A percentile compares a stretch with the other conserved stretches of the same genome.
phyloP scores from a whole-genome alignment of 139 green algal species.

The Tetradesmus obliquus region DNA sequence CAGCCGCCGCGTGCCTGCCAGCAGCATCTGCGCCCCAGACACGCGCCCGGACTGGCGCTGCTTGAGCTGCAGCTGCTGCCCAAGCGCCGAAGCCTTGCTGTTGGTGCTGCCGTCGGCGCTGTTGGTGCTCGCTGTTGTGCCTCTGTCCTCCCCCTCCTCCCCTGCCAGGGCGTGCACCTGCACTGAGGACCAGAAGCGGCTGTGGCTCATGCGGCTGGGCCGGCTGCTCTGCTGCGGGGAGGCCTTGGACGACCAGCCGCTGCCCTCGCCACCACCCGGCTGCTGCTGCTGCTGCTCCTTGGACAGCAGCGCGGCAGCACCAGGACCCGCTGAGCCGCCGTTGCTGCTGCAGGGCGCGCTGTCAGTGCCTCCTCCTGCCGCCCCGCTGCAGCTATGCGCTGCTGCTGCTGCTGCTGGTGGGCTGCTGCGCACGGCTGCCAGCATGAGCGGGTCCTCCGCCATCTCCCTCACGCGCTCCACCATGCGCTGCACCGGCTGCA shows the following conservation, averaged over 20 bases:
- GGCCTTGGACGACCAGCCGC: background rate
- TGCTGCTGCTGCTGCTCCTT: background rate
- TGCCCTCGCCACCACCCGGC: background rate
- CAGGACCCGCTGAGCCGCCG: background rate
- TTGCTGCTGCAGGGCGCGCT: background rate
- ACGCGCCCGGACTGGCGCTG: background rate
- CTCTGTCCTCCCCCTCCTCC: background rate
- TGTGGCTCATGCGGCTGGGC: background rate
- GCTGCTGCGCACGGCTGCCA: slow-evolving; percentile 1
- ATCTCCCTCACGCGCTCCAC: slow-evolving; percentile 72
- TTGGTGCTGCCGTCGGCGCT: background rate
- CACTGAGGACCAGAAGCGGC: slow-evolving; percentile 8
- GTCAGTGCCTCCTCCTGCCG: background rate
- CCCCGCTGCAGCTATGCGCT: background rate
- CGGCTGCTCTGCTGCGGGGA: background rate
- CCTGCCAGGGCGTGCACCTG: slow-evolving; percentile 10
- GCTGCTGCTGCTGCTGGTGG: background rate
- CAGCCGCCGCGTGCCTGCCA: background rate
- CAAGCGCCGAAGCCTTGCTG: background rate
- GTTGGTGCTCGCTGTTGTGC: background rate
- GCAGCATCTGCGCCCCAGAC: background rate
- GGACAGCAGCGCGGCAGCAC: background rate
- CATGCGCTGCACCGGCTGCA: slow-evolving; percentile 95
- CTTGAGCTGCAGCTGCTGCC: background rate
- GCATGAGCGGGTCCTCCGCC: slow-evolving; percentile 69